Evolutionary conservation across 2,329 filamentous ascomycete genomes (phyloP).

Genomic region (Cladosporium sp.): DNA sequence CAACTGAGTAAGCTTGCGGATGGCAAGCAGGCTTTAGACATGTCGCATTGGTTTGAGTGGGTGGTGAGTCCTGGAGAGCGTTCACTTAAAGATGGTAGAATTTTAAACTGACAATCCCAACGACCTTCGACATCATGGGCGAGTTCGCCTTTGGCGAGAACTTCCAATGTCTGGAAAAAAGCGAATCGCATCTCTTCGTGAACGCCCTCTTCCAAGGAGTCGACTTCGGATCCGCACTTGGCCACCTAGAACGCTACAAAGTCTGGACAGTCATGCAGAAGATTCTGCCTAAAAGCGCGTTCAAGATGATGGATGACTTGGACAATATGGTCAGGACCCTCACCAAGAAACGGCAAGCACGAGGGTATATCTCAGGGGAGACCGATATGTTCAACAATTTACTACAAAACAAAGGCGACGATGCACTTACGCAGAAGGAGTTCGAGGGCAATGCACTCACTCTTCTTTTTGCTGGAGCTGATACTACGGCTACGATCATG

Average conservation of each 20-base stretch:
- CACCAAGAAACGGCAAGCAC: background rate
- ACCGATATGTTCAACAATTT: constrained; percentile 12
- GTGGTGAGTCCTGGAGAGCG: background rate
- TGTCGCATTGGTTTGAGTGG: constrained; percentile 11
- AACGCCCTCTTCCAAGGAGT: background rate
- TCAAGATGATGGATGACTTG: background rate
- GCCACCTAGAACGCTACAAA: constrained; percentile 9
- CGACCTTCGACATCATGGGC: constrained; percentile 17
- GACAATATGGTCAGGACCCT: background rate
- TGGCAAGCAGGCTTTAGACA: background rate
- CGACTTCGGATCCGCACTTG: background rate
- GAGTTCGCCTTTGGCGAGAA: constrained; percentile 17
- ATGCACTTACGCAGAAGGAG: constrained; percentile 26
- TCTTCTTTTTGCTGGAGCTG: constrained; percentile 30
- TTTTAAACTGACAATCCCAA: background rate
- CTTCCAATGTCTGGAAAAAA: constrained; percentile 13
- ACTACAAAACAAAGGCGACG: constrained; percentile 15
- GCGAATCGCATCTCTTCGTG: background rate
- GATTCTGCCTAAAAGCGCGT: constrained; percentile 14
- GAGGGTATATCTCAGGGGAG: constrained; percentile 1
- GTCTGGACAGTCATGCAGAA: constrained; percentile 10
- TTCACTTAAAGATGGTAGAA: background rate
- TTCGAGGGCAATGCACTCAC: constrained; percentile 26
- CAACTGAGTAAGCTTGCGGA: background rate
- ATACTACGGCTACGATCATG: constrained; percentile 31